Evolutionary conservation across 2,329 filamentous ascomycete genomes (phyloP).

Genomic region (Neofusicoccum parvum): DNA sequence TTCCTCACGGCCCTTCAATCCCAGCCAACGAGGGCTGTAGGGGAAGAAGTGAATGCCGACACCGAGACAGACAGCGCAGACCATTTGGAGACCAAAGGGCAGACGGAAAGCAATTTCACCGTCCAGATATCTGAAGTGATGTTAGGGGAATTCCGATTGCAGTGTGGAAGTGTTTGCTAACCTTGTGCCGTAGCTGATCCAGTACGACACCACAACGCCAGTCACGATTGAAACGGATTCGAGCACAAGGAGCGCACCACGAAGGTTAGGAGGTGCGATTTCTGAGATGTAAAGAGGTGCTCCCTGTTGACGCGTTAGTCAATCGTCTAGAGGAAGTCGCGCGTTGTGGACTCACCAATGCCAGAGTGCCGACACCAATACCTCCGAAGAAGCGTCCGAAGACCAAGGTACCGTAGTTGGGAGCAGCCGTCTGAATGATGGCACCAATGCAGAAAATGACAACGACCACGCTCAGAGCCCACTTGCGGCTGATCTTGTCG

Average conservation of each 20-base stretch:
- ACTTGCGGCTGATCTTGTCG: constrained; percentile 49
- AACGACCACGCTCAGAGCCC: constrained; percentile 43
- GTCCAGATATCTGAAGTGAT: constrained; percentile 30
- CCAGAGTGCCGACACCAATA: constrained; percentile 35
- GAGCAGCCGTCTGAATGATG: constrained; percentile 39
- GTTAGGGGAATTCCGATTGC: neutral
- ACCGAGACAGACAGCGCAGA: constrained; percentile 35
- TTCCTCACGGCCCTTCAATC: constrained; percentile 32
- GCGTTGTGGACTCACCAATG: constrained; percentile 48
- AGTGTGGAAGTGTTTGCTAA: constrained; percentile 26
- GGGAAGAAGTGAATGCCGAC: constrained; percentile 37
- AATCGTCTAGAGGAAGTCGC: constrained; percentile 48
- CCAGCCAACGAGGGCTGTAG: constrained; percentile 39
- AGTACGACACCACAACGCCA: constrained; percentile 46
- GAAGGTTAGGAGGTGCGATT: constrained; percentile 67
- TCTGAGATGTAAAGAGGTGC: constrained; percentile 76
- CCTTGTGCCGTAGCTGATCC: constrained; percentile 46
- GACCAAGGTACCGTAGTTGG: constrained; percentile 34
- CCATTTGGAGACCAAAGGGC: constrained; percentile 52
- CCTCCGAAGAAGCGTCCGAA: constrained; percentile 35
- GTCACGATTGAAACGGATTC: constrained; percentile 47
- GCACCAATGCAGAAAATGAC: constrained; percentile 52
- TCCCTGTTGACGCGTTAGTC: constrained; percentile 37
- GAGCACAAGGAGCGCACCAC: constrained; percentile 58
- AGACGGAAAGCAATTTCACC: constrained; percentile 52